Percentiles rank a stretch among this genome's conserved stretches.
These are phyloP conservation scores for Pleurotus ostreatus DNA, from an alignment of 768 basidiomycete species.

Conservation along the genomic window DNA sequence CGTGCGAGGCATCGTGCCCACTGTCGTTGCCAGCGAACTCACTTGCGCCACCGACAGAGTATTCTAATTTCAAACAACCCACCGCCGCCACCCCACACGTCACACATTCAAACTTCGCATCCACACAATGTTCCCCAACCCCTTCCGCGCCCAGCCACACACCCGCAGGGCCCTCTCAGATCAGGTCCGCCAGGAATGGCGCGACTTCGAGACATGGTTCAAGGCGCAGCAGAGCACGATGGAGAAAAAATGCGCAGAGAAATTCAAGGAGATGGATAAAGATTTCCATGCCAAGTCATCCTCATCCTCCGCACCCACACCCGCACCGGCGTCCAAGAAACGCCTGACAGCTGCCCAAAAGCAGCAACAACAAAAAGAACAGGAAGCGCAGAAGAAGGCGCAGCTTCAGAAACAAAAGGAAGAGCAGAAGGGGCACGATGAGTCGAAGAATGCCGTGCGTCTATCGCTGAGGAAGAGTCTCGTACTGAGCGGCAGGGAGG, in stretches of 20 bases:
- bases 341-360: slow-evolving; percentile 1
- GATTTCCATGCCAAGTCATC: not conserved
- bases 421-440: slow-evolving; percentile 24
- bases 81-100: no score
- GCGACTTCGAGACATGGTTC: slow-evolving; percentile 30
- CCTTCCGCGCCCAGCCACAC: slow-evolving; percentile 11
- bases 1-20: not conserved
- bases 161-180: slow-evolving; percentile 6
- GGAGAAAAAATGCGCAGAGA: slow-evolving; percentile 21
- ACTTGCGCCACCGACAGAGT: slow-evolving; percentile 3
- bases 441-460: slow-evolving; percentile 20
- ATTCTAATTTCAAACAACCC: not conserved
- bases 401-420: not conserved
- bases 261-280: slow-evolving; percentile 22
- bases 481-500: slow-evolving; percentile 28
- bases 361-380: slow-evolving; percentile 6
- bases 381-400: not conserved
- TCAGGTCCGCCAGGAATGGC: slow-evolving; percentile 30
- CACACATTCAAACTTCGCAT: not conserved
- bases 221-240: slow-evolving; percentile 20
- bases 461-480: slow-evolving; percentile 28
- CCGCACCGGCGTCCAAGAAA: slow-evolving; percentile 17
- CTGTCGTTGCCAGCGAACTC: not conserved
- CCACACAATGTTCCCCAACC: slow-evolving; percentile 12
- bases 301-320: slow-evolving; percentile 9